Conservation (phyloP, 2,329 filamentous ascomycete species). For the Graphilbum ipis-grandicollis region DNA sequence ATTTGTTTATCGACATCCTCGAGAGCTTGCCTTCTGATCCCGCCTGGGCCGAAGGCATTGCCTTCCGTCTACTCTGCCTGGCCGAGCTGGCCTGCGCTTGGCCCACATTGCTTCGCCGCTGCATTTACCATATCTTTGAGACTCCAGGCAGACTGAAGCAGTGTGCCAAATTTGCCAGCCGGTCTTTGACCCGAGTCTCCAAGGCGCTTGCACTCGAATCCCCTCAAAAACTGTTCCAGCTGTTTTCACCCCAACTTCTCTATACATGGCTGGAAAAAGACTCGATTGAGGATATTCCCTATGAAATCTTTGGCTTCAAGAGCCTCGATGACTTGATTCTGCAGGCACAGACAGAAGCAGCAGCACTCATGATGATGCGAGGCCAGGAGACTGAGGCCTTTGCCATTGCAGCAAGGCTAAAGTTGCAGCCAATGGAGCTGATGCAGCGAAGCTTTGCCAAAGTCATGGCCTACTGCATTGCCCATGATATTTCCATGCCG, state of each 20-base stretch:
- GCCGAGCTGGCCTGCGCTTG: conserved; percentile 64
- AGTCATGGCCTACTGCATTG: conserved; percentile 67
- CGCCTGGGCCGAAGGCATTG: conserved; percentile 64
- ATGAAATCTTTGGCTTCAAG: conserved; percentile 64
- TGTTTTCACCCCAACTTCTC: conserved; percentile 78
- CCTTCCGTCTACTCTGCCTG: conserved; percentile 61
- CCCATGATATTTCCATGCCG: conserved; percentile 45
- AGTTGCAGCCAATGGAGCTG: conserved; percentile 35
- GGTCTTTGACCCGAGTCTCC: conserved; percentile 53
- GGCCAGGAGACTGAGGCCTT: conserved; percentile 46
- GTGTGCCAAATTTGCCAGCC: conserved; percentile 52
- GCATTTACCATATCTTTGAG: conserved; percentile 90
- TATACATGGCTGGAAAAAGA: conserved; percentile 74
- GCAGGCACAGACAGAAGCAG: conserved; percentile 59
- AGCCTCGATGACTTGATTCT: conserved; percentile 50
- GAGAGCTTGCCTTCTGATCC: conserved; percentile 57
- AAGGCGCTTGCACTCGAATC: conserved; percentile 44
- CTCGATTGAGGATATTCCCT: conserved; percentile 58
- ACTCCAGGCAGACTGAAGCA: conserved; percentile 55
- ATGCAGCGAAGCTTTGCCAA: conserved; percentile 57
- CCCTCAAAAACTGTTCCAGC: conserved; percentile 53
- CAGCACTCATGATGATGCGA: conserved; percentile 70
- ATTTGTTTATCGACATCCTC: conserved; percentile 72
- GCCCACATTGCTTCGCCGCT: conserved; percentile 71
- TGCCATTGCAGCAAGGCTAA: conserved; percentile 41